Conservation (phyloP, 352 stramenopile genomes). For the Globisporangium alternatum region DNA sequence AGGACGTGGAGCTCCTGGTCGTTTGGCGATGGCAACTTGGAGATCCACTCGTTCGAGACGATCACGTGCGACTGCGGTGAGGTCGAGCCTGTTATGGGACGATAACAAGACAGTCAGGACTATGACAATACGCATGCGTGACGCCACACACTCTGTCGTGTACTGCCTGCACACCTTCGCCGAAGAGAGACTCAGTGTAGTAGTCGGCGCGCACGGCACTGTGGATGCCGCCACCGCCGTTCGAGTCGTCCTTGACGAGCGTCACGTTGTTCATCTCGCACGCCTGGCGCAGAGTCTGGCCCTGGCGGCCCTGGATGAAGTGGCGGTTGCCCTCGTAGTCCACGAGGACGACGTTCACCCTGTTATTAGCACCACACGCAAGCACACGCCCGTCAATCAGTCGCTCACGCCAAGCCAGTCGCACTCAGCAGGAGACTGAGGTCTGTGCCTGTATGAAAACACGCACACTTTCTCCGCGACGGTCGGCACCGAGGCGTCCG, state of each 20-base stretch:
- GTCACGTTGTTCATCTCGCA: conserved; percentile 75
- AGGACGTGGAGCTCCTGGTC: conserved; percentile 77
- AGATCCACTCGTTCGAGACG: conserved; percentile 87
- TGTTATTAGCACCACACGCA: conserved; percentile 21
- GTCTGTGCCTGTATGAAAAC: neutral
- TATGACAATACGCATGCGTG: neutral
- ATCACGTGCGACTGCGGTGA: conserved; percentile 87
- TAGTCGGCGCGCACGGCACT: conserved; percentile 65
- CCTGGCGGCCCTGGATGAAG: conserved; percentile 72
- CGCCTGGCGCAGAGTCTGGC: conserved; percentile 79
- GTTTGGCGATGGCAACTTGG: conserved; percentile 67
- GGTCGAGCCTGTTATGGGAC: conserved; percentile 28
- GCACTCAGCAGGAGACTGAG: neutral
- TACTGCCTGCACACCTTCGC: conserved; percentile 39
- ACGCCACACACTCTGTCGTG: neutral
- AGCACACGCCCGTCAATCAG: neutral
- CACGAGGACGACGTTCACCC: conserved; percentile 82
- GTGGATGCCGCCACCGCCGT: conserved; percentile 69
- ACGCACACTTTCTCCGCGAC: conserved; percentile 67
- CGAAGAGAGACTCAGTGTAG: conserved; percentile 89
- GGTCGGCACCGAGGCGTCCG: conserved; percentile 34
- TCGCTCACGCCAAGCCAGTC: neutral
- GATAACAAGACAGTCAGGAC: neutral
- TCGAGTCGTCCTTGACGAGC: conserved; percentile 86
- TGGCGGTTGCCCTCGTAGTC: conserved; percentile 88